These are phyloP conservation scores for Vaucheria bursata DNA, from an alignment of 352 stramenopile genomes.

Conservation along the genomic window DNA sequence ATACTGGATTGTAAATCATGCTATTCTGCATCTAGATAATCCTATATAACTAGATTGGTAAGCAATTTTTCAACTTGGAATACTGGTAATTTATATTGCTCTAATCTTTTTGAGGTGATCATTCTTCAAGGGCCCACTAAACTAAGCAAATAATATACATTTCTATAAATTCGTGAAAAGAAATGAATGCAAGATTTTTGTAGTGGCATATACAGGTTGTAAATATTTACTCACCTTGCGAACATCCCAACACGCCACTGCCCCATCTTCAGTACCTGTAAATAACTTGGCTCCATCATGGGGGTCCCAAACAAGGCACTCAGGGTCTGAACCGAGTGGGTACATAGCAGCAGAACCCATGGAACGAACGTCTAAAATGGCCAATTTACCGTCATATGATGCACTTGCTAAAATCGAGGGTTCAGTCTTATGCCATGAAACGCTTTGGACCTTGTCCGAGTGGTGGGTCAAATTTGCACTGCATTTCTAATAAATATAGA, in stretches of 20 bases:
- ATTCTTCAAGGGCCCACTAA: too few species aligned
- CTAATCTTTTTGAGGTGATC: too few species aligned
- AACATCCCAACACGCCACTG: constrained; percentile 40
- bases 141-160: too few species aligned
- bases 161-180: too few species aligned
- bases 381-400: constrained; percentile 30
- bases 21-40: too few species aligned
- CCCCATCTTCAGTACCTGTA: constrained; percentile 39
- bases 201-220: too few species aligned
- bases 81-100: too few species aligned
- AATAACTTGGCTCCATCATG: constrained; percentile 38
- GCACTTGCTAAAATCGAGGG: constrained; percentile 37
- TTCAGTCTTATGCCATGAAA: constrained; percentile 43
- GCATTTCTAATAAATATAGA: too few species aligned
- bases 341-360: constrained; percentile 14
- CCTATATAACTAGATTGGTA: too few species aligned
- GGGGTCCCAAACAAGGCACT: constrained; percentile 48
- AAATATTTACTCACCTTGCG: constrained; percentile 19
- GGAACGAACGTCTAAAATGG: constrained; percentile 31
- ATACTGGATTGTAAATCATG: too few species aligned
- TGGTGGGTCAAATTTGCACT: constrained; percentile 95
- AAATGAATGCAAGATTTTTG: too few species aligned
- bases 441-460: constrained; percentile 81
- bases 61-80: too few species aligned
- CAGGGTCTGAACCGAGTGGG: constrained; percentile 29